Conservation (phyloP, 495 filamentous ascomycete species). For the Penicillium manginii region DNA sequence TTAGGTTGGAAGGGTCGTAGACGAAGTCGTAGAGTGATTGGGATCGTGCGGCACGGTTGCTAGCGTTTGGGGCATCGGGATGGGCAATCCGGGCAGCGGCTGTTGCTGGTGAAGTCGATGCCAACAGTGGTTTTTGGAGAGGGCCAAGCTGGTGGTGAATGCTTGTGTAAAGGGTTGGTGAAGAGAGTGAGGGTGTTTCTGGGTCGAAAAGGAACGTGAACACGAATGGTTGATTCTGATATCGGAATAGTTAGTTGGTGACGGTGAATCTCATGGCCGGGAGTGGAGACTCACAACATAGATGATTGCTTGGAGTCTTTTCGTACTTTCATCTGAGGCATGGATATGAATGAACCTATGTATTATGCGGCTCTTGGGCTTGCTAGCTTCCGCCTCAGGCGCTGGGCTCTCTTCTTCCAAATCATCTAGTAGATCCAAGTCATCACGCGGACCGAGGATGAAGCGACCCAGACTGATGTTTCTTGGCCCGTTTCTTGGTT, state of each 20-base stretch:
- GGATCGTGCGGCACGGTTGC: slow-evolving; percentile 25
- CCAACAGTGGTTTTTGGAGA: slow-evolving; percentile 70
- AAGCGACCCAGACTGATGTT: slow-evolving; percentile 19
- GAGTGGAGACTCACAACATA: slow-evolving; percentile 55
- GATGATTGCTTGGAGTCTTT: slow-evolving; percentile 72
- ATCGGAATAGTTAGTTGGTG: slow-evolving; percentile 4
- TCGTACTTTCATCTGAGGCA: slow-evolving; percentile 20
- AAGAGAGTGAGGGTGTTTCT: slow-evolving; percentile 65
- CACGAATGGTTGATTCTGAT: slow-evolving; percentile 78
- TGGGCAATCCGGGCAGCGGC: slow-evolving; percentile 52
- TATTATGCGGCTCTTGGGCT: slow-evolving; percentile 45
- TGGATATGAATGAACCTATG: slow-evolving; percentile 56
- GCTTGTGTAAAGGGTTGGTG: slow-evolving; percentile 73
- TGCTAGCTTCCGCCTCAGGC: slow-evolving; percentile 23
- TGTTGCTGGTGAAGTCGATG: slow-evolving; percentile 63
- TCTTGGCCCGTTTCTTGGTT: slow-evolving; percentile 4
- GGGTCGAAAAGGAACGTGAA: slow-evolving; percentile 87
- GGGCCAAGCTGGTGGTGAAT: slow-evolving; percentile 82
- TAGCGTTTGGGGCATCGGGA: slow-evolving; percentile 32
- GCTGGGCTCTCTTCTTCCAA: slow-evolving; percentile 32
- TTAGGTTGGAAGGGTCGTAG: slow-evolving; percentile 77
- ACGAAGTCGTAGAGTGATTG: slow-evolving; percentile 80
- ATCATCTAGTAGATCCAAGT: slow-evolving; percentile 31
- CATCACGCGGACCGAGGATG: slow-evolving; percentile 32
- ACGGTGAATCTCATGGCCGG: neutral